Conservation (phyloP, 2,329 filamentous ascomycete species). For the Diaporthe citriasiana region DNA sequence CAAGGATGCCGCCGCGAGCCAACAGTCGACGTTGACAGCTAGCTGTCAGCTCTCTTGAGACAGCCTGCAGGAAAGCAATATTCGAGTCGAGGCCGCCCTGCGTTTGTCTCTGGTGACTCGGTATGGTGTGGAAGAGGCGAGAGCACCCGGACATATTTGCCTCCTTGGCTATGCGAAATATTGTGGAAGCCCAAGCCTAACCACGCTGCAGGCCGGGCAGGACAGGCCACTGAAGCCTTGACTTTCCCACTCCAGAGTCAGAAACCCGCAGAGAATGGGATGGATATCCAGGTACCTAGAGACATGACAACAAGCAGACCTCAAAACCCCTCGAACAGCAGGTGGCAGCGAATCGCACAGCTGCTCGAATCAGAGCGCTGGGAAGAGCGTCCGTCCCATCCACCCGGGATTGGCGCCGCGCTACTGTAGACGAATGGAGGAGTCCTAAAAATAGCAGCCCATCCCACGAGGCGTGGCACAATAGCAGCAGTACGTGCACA, state of each 20-base stretch:
- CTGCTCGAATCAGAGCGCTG: constrained; percentile 25
- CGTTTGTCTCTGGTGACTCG: not conserved
- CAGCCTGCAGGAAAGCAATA: constrained; percentile 2
- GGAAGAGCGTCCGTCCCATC: constrained; percentile 24
- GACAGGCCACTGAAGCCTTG: not conserved
- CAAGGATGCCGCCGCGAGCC: constrained; percentile 8
- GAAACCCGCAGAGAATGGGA: not conserved
- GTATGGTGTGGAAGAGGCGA: not conserved
- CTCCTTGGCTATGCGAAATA: constrained; percentile 1
- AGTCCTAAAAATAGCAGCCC: constrained; percentile 33
- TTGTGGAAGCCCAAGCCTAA: not conserved
- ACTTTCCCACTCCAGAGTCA: not conserved
- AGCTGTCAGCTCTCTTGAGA: constrained; percentile 16
- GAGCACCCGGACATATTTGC: not conserved
- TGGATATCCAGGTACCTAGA: not conserved
- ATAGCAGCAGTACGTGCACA: not conserved
- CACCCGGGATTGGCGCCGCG: constrained; percentile 38
- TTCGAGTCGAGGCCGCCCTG: not conserved
- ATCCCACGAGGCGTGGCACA: constrained; percentile 22
- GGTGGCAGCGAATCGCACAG: constrained; percentile 18
- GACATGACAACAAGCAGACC: not conserved
- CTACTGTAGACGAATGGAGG: constrained; percentile 17
- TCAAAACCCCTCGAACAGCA: not conserved
- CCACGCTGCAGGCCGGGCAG: not conserved
- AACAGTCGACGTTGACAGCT: not conserved